These are phyloP conservation scores for Phytomonas francai DNA, from an alignment of 208 protist species.

Conservation along the genomic window DNA sequence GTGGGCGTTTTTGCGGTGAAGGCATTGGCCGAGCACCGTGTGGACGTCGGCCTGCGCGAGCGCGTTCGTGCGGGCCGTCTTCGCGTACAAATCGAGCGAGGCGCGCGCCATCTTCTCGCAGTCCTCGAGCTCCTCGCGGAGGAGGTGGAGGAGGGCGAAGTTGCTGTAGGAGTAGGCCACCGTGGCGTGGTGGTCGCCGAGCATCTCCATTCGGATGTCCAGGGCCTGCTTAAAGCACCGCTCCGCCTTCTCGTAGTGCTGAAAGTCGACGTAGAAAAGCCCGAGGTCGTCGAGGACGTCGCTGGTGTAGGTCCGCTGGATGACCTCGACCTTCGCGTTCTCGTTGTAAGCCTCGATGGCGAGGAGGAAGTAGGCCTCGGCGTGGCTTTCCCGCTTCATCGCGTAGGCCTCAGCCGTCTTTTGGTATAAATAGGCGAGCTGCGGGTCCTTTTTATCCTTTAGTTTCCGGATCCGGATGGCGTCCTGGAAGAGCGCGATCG, in stretches of 20 bases:
- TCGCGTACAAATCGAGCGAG: slow-evolving; percentile 81
- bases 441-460: slow-evolving; percentile 54
- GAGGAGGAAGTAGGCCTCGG: slow-evolving; percentile 83
- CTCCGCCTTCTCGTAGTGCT: slow-evolving; percentile 87
- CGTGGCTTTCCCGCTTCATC: slow-evolving; percentile 66
- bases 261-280: slow-evolving; percentile 83
- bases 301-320: slow-evolving; percentile 84
- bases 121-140: slow-evolving; percentile 53
- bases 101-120: slow-evolving; percentile 72
- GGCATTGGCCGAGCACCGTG: slow-evolving; percentile 71
- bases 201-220: slow-evolving; percentile 79
- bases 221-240: slow-evolving; percentile 81
- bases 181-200: slow-evolving; percentile 80
- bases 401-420: slow-evolving; percentile 83
- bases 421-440: slow-evolving; percentile 82
- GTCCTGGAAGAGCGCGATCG: slow-evolving; percentile 55
- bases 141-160: slow-evolving; percentile 74
- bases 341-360: slow-evolving; percentile 71
- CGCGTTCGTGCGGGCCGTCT: slow-evolving; percentile 76
- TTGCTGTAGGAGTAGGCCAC: slow-evolving; percentile 90
- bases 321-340: slow-evolving; percentile 57
- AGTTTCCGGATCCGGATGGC: slow-evolving; percentile 68
- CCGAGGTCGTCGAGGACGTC: slow-evolving; percentile 85
- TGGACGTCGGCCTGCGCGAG: slow-evolving; percentile 84
- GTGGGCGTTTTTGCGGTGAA: slow-evolving; percentile 49